Base-by-base conservation (phyloP, 2,329 filamentous ascomycete genomes). In the Aspergillus vadensis region DNA sequence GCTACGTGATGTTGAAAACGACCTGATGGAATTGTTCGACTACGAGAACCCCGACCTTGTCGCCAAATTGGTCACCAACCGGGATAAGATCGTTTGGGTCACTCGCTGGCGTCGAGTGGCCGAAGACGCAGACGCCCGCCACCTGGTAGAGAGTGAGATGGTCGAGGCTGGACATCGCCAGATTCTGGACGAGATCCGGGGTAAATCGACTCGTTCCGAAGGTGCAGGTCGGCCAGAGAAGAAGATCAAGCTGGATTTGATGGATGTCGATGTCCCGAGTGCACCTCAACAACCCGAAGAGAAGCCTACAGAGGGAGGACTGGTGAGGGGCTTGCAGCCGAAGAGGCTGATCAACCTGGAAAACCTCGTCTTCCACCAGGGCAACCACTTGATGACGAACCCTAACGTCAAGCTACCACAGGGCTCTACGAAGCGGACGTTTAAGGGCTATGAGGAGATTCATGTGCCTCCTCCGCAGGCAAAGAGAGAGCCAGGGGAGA, bases 351-450 rank as follows among this genome's bases (percentile, higher is more conserved):
- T 99, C 74, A 98, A 98, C 73, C 82, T 99, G 55, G 94, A 99
- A 60, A 98, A 98, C 70, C 86, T 99, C 36, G 86, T 97, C 41
- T 99, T 99, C 73, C 95, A 98, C 69, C 94, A 98, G 77, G 95
- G 95, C 56, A 99, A 98, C 71, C 95, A 99, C 80, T 84, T 99
- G 47, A 99, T 98, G 94, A 98, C 95, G n/a, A 99, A 99, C 70
- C 91, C 92, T 6, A 97, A 92, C 73, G 95, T 99, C 50, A 90
- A 91, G 64, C 83, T 99, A 19, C 95, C 95, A 0, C 92, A 97
- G 74, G 95, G 95, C 10, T 97, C 95, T 2, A 97, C 91, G 0
- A 97, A 98, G 77, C 87, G 92, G 51, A 92, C 91, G 0, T 97
- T 97, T 80, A 99, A 99, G 77, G 95, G 95, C 36, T 99, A 98